Conservation (phyloP, 2,329 filamentous ascomycete genomes). For the Verticillium albo-atrum region DNA sequence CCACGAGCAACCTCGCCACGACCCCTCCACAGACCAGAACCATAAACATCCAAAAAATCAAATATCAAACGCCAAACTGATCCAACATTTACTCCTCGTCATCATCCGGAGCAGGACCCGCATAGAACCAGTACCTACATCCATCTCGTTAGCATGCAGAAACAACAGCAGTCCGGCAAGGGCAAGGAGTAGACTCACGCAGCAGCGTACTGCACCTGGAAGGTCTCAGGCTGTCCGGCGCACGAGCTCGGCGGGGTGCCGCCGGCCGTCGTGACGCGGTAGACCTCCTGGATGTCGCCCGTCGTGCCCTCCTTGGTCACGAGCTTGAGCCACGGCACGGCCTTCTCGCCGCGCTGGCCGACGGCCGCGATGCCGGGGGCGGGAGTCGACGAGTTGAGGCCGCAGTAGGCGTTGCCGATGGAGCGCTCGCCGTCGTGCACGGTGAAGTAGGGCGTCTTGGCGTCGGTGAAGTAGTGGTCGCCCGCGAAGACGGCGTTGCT, state of each 20-base stretch:
- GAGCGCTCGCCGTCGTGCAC: constrained; percentile 53
- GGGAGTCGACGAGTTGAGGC: constrained; percentile 54
- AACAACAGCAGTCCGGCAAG: too few species aligned
- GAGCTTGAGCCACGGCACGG: constrained; percentile 80
- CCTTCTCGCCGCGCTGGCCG: constrained; percentile 60
- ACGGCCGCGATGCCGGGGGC: constrained; percentile 59
- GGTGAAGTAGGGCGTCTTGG: constrained; percentile 74
- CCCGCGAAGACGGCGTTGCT: constrained; percentile 63
- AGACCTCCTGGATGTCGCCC: constrained; percentile 67
- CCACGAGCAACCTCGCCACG: too few species aligned
- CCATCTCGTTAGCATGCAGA: neutral
- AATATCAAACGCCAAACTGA: too few species aligned
- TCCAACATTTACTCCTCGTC: neutral
- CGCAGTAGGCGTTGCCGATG: constrained; percentile 58
- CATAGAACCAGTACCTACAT: constrained; percentile 34
- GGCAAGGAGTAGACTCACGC: constrained; percentile 59
- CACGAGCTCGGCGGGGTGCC: constrained; percentile 74
- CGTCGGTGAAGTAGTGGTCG: constrained; percentile 74
- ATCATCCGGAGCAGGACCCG: constrained; percentile 1
- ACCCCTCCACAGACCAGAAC: too few species aligned
- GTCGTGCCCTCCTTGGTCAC: constrained; percentile 49
- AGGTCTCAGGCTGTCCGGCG: constrained; percentile 53
- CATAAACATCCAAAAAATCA: too few species aligned
- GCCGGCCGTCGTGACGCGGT: constrained; percentile 78
- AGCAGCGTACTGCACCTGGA: constrained; percentile 76